phyloP scores from a whole-genome alignment of 768 basidiomycete genomes.

The Amanita thiersii region DNA sequence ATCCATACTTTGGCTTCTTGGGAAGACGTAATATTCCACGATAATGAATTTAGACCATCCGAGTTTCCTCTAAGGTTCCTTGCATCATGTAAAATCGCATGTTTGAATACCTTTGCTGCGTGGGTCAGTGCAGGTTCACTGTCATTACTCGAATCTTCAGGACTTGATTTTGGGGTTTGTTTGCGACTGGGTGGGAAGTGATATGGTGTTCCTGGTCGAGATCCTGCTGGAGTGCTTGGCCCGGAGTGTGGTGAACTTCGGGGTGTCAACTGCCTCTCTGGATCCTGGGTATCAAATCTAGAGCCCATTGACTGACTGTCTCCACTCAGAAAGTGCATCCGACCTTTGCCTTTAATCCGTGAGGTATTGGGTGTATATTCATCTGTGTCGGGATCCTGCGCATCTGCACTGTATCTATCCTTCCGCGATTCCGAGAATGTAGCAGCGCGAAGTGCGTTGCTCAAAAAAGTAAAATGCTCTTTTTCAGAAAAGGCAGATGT shows the following conservation, averaged over 20 bases:
- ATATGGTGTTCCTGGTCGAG: too few species aligned
- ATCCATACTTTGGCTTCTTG: slow-evolving; percentile 57
- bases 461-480: slow-evolving; percentile 30
- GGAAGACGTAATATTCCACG: slow-evolving; percentile 47
- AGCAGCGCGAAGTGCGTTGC: slow-evolving; percentile 20
- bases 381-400: slow-evolving; percentile 13
- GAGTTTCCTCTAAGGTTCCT: slow-evolving; percentile 53
- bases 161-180: slow-evolving; percentile 11
- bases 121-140: slow-evolving; percentile 27
- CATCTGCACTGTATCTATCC: slow-evolving; percentile 15
- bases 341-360: slow-evolving; percentile 14
- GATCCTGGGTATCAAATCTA: too few species aligned
- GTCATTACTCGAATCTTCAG: slow-evolving; percentile 17
- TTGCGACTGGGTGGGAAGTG: background rate
- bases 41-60: slow-evolving; percentile 31
- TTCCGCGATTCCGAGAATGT: slow-evolving; percentile 11
- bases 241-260: too few species aligned
- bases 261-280: too few species aligned
- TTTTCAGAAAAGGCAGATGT: slow-evolving; percentile 36
- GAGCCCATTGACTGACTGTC: too few species aligned
- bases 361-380: slow-evolving; percentile 9
- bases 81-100: slow-evolving; percentile 70
- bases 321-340: slow-evolving; percentile 6
- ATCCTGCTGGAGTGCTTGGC: too few species aligned
- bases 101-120: slow-evolving; percentile 59